Evolutionary conservation across 495 filamentous ascomycete species (phyloP).

Genomic region (Xylaria bambusicola): DNA sequence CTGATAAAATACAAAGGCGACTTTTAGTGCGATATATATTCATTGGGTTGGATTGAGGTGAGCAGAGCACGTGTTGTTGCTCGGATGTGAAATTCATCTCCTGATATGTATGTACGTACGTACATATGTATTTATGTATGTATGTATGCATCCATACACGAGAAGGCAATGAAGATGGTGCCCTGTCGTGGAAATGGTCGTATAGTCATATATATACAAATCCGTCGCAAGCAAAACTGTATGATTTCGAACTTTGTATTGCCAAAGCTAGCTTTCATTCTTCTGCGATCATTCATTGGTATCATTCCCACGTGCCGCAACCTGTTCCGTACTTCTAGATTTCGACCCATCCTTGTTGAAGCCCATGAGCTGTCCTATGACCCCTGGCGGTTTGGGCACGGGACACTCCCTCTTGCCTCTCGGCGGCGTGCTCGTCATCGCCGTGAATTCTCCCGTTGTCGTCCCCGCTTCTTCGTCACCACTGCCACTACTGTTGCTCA

Average conservation of each 20-base stretch:
- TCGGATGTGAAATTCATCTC: too few species aligned
- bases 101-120: too few species aligned
- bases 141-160: too few species aligned
- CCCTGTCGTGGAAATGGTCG: too few species aligned
- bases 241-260: background rate
- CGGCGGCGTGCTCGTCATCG: conserved; percentile 23
- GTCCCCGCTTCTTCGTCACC: conserved; percentile 1
- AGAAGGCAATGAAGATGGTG: too few species aligned
- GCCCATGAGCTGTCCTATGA: conserved; percentile 73
- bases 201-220: too few species aligned
- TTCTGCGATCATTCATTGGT: background rate
- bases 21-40: background rate
- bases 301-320: background rate
- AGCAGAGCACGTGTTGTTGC: too few species aligned
- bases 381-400: conserved; percentile 78
- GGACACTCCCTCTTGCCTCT: conserved; percentile 65
- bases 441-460: too few species aligned
- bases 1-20: conserved; percentile 4
- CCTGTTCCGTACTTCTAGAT: background rate
- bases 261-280: too few species aligned
- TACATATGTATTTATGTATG: too few species aligned
- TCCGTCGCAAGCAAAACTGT: background rate
- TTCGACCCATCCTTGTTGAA: conserved; percentile 45
- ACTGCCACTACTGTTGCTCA: conserved; percentile 19
- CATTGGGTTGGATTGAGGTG: background rate